Base-by-base conservation (phyloP, 108 stramenopile genomes). In the Bacterosira constricta region DNA sequence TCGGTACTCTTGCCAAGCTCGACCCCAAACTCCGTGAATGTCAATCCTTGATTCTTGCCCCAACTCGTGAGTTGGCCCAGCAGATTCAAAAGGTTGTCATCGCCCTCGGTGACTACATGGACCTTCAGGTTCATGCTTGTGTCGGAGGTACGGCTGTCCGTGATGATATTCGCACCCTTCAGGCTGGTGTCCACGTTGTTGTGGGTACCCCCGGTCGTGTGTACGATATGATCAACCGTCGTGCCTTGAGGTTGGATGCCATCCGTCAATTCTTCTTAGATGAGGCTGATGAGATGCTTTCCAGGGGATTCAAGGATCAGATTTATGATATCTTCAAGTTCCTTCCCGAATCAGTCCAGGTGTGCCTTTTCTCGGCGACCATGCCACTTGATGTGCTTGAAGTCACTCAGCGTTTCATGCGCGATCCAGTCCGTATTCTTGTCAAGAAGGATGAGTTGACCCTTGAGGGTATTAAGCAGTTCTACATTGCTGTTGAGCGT, bases 211-310 rank as follows among this genome's bases (percentile, higher is more conserved):
- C 99, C 18, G 99, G 99, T 51, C 98, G 99, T 77, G 98, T 99
- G 47, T 97, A 84, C 75, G 99, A 99, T 82, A 98, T 99, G 99
- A 99, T 99, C 86, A 95, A 96, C 84, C 94, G 99, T 71, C 88
- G 98, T 32, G 98, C 97, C 50, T 89, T 99, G 35, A 83, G 92
- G 57, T 68, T 98, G 55, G 96, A 97, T 66, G 68, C 58, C 81
- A 96, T 98, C 58, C 82, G 86, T 32, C 95, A 98, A 66, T 99
- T 99, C 90, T 95, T 98, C 60, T 82, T 99, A 58, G 99, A 99
- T 82, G 99, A 99, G 88, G 99, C 99, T 61, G 99, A 99, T 90
- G 98, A 99, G 94, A 99, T 99, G 99, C 96, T 99, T 69, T 92
- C 89, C 37, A 94, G 98, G 73, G 99, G 99, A 26, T 99, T 99